Base-by-base conservation (phyloP, 257 asterid species). In the Ocimum tenuiflorum region DNA sequence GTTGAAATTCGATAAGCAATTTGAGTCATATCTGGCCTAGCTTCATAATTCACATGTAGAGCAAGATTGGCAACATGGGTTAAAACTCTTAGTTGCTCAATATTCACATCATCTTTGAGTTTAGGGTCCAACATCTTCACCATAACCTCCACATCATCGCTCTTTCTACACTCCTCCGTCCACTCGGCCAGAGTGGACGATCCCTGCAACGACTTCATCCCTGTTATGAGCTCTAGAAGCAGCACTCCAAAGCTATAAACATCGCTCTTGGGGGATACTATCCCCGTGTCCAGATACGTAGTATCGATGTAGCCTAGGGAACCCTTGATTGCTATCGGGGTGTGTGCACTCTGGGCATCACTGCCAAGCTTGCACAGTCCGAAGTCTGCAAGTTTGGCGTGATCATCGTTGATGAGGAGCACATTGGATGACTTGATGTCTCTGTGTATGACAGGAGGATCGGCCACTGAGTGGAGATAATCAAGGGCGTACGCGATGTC, bases 401-500 rank as follows among this genome's bases (percentile, higher is more conserved):
- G 87, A n/a, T 66, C 49, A n/a, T 89, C 85, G 52, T 74, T 71
- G 42, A 80, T 67, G 36, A 89, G 51, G 47, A 86, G 76, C 0
- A 89, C 64, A 73, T 89, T 85, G 29, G 96, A 86, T 0, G 96
- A 89, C 39, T 89, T 89, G 48, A 89, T 42, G 54, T 89, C 96
- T 0, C 96, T 54, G 75, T 89, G 96, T 20, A 83, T 89, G 68
- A 89, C 83, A 0, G 95, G 82, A 1, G 95, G 95, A 33, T 89
- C 95, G 0, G 96, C 95, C 4, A 80, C 82, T 0, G 85, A 73
- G 55, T 89, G 96, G 68, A 89, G 95, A 23, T 89, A 89, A 36
- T 89, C 88, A 3, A 89, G 82, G 54, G 95, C 95, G n/a, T 77
- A 81, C 41, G 92, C 96, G 1, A 89, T 69, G 76, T 86, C 95